These are phyloP conservation scores for Lachnellula subtilissima DNA, from an alignment of 2,329 filamentous ascomycete genomes.

Conservation along the genomic window DNA sequence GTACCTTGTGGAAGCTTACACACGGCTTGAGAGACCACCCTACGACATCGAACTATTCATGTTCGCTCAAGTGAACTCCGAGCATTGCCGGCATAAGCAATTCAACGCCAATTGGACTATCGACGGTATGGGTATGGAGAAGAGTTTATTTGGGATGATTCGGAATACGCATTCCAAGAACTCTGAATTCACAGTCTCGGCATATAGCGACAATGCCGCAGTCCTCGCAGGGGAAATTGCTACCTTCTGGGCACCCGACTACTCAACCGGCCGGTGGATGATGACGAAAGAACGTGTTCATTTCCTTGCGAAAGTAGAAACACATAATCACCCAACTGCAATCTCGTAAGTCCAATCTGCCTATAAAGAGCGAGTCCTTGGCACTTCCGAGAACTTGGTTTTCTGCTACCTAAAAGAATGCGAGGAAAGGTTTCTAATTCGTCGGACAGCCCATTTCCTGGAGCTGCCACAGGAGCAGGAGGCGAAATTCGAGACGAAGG, in stretches of 20 bases:
- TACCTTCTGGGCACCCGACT: slow-evolving; percentile 82
- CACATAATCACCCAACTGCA: slow-evolving; percentile 94
- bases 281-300: slow-evolving; percentile 82
- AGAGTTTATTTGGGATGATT: slow-evolving; percentile 93
- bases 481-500: slow-evolving; percentile 96
- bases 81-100: slow-evolving; percentile 77
- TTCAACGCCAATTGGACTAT: slow-evolving; percentile 98
- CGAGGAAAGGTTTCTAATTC: too few species aligned
- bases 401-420: too few species aligned
- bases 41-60: slow-evolving; percentile 92
- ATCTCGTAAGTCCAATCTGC: slow-evolving; percentile 52
- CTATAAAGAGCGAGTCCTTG: too few species aligned
- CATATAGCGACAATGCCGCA: slow-evolving; percentile 97
- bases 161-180: slow-evolving; percentile 84
- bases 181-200: slow-evolving; percentile 81
- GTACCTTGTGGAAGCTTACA: slow-evolving; percentile 84
- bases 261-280: slow-evolving; percentile 81
- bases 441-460: slow-evolving; percentile 60
- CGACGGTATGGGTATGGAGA: slow-evolving; percentile 73
- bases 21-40: slow-evolving; percentile 56
- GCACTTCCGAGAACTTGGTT: too few species aligned
- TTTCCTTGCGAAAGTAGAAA: slow-evolving; percentile 91
- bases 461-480: slow-evolving; percentile 90
- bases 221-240: slow-evolving; percentile 71
- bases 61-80: slow-evolving; percentile 99